phyloP scores from a whole-genome alignment of 768 basidiomycete species.

The Pisolithus albus region DNA sequence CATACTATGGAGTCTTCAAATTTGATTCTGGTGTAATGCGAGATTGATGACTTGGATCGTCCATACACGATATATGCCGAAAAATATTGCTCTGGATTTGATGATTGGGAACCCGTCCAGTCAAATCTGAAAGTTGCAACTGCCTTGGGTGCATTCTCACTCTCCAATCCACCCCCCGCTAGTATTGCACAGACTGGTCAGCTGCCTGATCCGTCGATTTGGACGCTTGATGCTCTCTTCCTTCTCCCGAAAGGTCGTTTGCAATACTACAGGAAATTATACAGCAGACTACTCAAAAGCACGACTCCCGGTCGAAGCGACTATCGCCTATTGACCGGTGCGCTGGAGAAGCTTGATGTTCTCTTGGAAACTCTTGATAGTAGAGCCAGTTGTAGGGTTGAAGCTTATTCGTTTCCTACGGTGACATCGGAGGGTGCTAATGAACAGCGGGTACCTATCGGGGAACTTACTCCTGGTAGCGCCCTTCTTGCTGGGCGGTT shows the following conservation, averaged over 20 bases:
- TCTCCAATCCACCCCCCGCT: conserved; percentile 51
- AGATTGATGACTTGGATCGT: conserved; percentile 88
- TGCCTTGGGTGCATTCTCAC: conserved; percentile 66
- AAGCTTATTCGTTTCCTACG: background rate
- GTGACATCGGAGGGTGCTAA: background rate
- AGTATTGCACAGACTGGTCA: conserved; percentile 28
- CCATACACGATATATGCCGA: conserved; percentile 81
- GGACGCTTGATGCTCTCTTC: conserved; percentile 89
- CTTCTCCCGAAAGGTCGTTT: conserved; percentile 77
- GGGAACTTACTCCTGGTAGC: conserved; percentile 1
- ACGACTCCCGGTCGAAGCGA: conserved; percentile 84
- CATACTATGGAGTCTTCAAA: conserved; percentile 4
- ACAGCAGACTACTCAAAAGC: conserved; percentile 76
- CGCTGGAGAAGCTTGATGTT: conserved; percentile 71
- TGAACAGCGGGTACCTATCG: background rate
- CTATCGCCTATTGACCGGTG: conserved; percentile 70
- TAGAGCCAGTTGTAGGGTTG: conserved; percentile 38
- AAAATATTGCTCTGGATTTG: conserved; percentile 71
- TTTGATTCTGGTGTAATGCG: conserved; percentile 11
- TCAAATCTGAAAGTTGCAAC: conserved; percentile 64
- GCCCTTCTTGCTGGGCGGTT: conserved; percentile 18
- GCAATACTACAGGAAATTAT: conserved; percentile 89
- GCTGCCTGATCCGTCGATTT: conserved; percentile 38
- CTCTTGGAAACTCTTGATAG: conserved; percentile 64
- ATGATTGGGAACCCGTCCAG: conserved; percentile 74